Base-by-base conservation (phyloP, 495 filamentous ascomycete species). In the Neurospora cerealis region DNA sequence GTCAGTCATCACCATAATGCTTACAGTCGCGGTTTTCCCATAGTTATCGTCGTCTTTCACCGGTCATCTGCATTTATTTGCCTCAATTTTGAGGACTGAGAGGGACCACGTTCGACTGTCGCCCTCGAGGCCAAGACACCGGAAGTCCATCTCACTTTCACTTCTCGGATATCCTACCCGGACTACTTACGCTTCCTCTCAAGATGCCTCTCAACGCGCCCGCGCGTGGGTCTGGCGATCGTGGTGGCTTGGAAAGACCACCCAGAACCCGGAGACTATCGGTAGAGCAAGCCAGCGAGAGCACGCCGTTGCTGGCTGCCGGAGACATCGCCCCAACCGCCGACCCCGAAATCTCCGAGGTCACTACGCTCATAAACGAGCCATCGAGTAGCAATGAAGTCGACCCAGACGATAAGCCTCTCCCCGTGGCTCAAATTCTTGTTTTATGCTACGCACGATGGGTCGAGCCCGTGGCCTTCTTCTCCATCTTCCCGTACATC, bases 381-480 rank as follows among this genome's bases (percentile, higher is more conserved):
- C 24, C 11, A 70, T 62, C 44, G 75, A 75, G 79, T 42, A 36
- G n/a, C 71, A 39, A 41, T 19, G 69, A 76, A 4, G 66, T 60
- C 48, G 81, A 81, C 32, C 71, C 54, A 7, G 69, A 73, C 5
- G 77, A 81, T 73, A 83, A 80, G 70, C 86, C 89, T 10, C 75
- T 93, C 17, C 90, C 90, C 13, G 81, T 82, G 71, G 28, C 74
- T 11, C 91, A 93, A 77, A 87, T 93, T 48, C 75, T 89, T 48
- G 79, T 91, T 4, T 87, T 93, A 28, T 93, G 91, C 81, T 91
- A 87, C 78, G 88, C 89, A 2, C 86, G 90, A 11, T 78, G 89
- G n/a, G 80, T 92, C n/a, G 91, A 93, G 80, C 91, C 91, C 5
- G 83, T 93, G 40, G 89, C 90, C 19, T 93, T 90, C 82, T 93